A percentile compares a stretch with the other conserved stretches of the same genome.
These are phyloP conservation scores for Vitis cinerea DNA, from an alignment of 164 flowering plant genomes.

Conservation along the genomic window DNA sequence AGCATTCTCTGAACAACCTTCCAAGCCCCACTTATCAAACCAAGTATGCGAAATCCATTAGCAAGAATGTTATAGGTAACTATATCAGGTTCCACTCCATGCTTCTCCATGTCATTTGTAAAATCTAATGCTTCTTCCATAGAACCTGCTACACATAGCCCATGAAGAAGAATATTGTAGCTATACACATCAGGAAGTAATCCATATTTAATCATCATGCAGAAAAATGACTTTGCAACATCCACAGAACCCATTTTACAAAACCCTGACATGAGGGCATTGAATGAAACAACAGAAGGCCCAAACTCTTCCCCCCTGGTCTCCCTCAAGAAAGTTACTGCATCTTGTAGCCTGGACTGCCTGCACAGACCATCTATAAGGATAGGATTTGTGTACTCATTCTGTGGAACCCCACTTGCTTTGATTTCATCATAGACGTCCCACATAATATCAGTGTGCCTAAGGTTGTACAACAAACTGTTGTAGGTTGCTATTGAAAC, in stretches of 20 bases:
- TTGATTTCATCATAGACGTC: slow-evolving; percentile 43
- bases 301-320: slow-evolving; percentile 26
- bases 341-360: slow-evolving; percentile 57
- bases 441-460: slow-evolving; percentile 48
- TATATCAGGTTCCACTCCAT: slow-evolving; percentile 58
- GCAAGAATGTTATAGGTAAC: slow-evolving; percentile 64
- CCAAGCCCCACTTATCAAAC: slow-evolving; percentile 40
- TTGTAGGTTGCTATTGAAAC: slow-evolving; percentile 58
- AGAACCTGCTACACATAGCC: slow-evolving; percentile 60
- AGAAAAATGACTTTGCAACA: slow-evolving; percentile 60
- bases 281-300: slow-evolving; percentile 53
- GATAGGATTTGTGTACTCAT: slow-evolving; percentile 45
- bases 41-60: slow-evolving; percentile 58
- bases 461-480: slow-evolving; percentile 56
- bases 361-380: slow-evolving; percentile 64
- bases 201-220: slow-evolving; percentile 66
- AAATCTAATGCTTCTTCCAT: slow-evolving; percentile 64
- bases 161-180: slow-evolving; percentile 79
- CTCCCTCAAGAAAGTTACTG: slow-evolving; percentile 39
- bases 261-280: slow-evolving; percentile 60
- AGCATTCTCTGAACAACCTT: slow-evolving; percentile 39
- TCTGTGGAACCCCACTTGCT: slow-evolving; percentile 29
- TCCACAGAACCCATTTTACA: slow-evolving; percentile 55
- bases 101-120: slow-evolving; percentile 54
- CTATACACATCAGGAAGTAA: slow-evolving; percentile 59